These are phyloP conservation scores for Erysimum cheiri DNA, from an alignment of 441 rosid genomes.

Conservation along the genomic window DNA sequence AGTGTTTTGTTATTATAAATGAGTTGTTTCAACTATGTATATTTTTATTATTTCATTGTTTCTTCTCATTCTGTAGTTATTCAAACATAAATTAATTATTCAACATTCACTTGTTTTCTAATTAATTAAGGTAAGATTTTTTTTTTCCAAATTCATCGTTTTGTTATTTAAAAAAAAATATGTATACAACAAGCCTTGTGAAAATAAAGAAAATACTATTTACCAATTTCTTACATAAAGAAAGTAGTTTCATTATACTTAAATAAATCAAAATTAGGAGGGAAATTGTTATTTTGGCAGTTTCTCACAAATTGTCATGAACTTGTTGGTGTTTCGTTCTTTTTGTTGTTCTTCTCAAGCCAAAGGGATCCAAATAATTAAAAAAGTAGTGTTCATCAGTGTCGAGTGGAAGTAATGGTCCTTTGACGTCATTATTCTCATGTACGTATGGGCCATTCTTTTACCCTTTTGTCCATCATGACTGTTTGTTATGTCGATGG, in stretches of 20 bases:
- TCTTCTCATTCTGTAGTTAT: neutral
- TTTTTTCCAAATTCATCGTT: too few relatives aligned
- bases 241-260: neutral
- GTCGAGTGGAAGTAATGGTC: conserved; percentile 26
- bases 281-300: conserved; percentile 25
- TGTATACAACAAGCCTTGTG: too few relatives aligned
- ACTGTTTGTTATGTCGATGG: conserved; percentile 14
- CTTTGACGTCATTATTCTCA: conserved; percentile 16
- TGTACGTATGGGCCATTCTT: conserved; percentile 19
- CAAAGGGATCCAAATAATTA: conserved; percentile 21
- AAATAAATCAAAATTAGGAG: neutral
- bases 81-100: neutral
- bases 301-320: conserved; percentile 29
- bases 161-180: too few relatives aligned
- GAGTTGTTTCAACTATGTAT: neutral
- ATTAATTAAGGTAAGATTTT: too few relatives aligned
- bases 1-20: neutral
- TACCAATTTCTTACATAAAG: too few relatives aligned
- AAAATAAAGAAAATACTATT: too few relatives aligned
- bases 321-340: conserved; percentile 16
- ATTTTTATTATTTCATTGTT: neutral
- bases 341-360: conserved; percentile 1
- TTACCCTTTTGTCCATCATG: conserved; percentile 31
- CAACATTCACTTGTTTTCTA: too few relatives aligned
- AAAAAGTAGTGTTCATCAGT: neutral